Evolutionary conservation across 2,329 filamentous ascomycete species (phyloP).

Genomic region (Clonostachys sp.): DNA sequence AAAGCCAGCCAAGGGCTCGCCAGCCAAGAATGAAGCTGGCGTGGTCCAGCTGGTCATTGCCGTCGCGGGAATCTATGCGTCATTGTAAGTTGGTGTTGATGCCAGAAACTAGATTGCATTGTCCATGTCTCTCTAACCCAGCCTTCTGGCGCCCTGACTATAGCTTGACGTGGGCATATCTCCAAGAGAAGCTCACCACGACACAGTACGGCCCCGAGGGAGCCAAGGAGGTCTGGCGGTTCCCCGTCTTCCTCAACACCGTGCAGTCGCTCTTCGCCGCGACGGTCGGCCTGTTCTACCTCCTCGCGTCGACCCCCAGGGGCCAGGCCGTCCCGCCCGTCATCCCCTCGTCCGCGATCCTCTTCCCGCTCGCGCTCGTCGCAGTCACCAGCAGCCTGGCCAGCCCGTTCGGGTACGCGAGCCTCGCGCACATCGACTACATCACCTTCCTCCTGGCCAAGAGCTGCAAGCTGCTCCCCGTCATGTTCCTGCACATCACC

Average conservation of each 20-base stretch:
- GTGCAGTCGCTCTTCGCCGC: conserved; percentile 90
- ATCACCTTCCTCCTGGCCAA: conserved; percentile 97
- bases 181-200: conserved; percentile 96
- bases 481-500: conserved; percentile 94
- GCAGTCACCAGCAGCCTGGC: conserved; percentile 84
- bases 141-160: conserved; percentile 1
- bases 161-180: conserved; percentile 89
- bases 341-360: conserved; percentile 72
- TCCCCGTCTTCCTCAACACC: conserved; percentile 93
- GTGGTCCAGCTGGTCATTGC: conserved; percentile 75
- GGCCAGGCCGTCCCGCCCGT: conserved; percentile 50
- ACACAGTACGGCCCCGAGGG: conserved; percentile 69
- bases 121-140: not conserved
- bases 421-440: conserved; percentile 91
- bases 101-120: not conserved
- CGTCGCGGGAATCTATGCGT: conserved; percentile 93
- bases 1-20: conserved; percentile 14
- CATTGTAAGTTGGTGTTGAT: conserved; percentile 64
- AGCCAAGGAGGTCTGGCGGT: conserved; percentile 77
- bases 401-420: conserved; percentile 93
- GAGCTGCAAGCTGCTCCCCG: conserved; percentile 96
- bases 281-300: conserved; percentile 76
- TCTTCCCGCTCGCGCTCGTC: conserved; percentile 77
- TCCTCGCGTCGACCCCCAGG: conserved; percentile 56
- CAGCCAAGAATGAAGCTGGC: conserved; percentile 49